Conservation (phyloP, 2,329 filamentous ascomycete species). For the Colletotrichum sp. region DNA sequence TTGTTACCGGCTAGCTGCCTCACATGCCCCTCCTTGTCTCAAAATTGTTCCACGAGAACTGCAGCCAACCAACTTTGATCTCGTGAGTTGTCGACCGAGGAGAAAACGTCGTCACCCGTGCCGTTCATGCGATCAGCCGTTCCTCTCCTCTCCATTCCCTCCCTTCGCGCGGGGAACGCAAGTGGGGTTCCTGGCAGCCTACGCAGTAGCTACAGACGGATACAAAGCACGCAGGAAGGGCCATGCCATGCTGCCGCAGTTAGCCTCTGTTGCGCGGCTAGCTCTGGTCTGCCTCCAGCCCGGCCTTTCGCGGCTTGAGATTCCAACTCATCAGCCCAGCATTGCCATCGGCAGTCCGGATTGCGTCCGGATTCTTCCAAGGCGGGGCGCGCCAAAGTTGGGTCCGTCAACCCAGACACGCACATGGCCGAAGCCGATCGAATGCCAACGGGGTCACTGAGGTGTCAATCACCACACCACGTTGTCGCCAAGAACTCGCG, state of each 20-base stretch:
- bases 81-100: neutral
- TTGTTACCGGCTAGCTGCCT: neutral
- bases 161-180: neutral
- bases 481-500: neutral
- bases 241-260: neutral
- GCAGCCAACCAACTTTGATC: neutral
- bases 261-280: neutral
- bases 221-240: neutral
- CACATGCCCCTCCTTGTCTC: neutral
- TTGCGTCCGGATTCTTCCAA: neutral
- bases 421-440: neutral
- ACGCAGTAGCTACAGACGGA: neutral
- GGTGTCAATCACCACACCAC: conserved; percentile 7
- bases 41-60: neutral
- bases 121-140: conserved; percentile 3
- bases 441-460: conserved; percentile 5
- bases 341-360: neutral
- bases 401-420: neutral
- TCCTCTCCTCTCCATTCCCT: neutral
- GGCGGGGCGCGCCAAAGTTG: neutral
- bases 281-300: neutral
- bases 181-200: neutral
- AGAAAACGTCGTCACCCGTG: conserved; percentile 4
- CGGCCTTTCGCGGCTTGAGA: neutral
- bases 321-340: neutral